A percentile compares a stretch with the other conserved stretches of the same genome.
These are phyloP conservation scores for Amesomyces nigricolor DNA, from an alignment of 2,329 filamentous ascomycete genomes.

Conservation along the genomic window DNA sequence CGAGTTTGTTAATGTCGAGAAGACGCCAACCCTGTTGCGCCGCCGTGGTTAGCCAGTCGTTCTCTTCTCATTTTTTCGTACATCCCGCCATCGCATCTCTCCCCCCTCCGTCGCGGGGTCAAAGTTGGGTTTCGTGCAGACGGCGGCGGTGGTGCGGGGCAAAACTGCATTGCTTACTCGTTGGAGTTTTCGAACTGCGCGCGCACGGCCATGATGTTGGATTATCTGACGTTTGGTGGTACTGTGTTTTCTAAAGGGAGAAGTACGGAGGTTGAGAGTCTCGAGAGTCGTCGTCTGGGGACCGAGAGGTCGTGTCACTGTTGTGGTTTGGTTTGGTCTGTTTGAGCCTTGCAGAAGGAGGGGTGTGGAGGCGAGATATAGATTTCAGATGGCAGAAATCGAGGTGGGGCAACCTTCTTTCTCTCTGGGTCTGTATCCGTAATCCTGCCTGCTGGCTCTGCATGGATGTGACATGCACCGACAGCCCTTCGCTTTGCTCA, in stretches of 20 bases:
- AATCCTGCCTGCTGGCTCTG: no score
- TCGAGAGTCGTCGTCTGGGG: not conserved
- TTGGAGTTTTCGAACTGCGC: constrained; percentile 86
- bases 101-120: constrained; percentile 11
- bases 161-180: constrained; percentile 55
- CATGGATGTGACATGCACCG: no score
- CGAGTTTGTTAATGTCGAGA: constrained; percentile 92
- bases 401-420: constrained; percentile 1
- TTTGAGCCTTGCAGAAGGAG: constrained; percentile 9
- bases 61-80: not conserved
- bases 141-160: constrained; percentile 24
- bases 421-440: no score
- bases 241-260: not conserved
- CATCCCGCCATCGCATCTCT: no score
- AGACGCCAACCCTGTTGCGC: constrained; percentile 77
- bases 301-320: constrained; percentile 7
- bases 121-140: no score
- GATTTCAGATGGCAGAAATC: not conserved
- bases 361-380: constrained; percentile 12
- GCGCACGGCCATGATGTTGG: constrained; percentile 56
- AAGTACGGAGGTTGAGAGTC: not conserved
- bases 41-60: constrained; percentile 7
- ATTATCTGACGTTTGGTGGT: constrained; percentile 4
- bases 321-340: constrained; percentile 14
- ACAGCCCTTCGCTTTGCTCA: no score